Evolutionary conservation across 2,329 filamentous ascomycete genomes (phyloP), one percentile per base, ranked within the genome.

Genomic region (Hymenoscyphus repandus): DNA sequence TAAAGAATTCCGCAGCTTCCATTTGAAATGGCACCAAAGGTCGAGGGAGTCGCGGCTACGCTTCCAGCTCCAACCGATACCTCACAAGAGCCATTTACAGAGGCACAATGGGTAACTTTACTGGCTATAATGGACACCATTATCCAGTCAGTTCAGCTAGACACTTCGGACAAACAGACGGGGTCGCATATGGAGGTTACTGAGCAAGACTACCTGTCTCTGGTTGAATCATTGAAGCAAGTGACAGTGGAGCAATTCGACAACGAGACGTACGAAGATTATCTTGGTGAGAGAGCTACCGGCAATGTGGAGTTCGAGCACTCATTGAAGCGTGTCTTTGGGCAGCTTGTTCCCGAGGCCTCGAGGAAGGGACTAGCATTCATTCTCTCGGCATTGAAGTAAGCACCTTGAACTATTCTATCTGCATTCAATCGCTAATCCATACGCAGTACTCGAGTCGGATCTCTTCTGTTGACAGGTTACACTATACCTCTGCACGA

Each of bases 381-480:
- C 22, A 34, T 64, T 12, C 48, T 66, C 31, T 62, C 62, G 17
- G 50, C 62, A 17, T 49, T 67, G 45, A 62, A 61, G 64, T 65
- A 56, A 51, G 63, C 51, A 27, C 17, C 31, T 15, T 61, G 45
- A 51, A 12, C 3, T 22, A 30, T 41, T 45, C 3, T 42, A 22
- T 30, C 12, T 15, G 13, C 11, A n/a, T 9, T 15, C 10, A n/a
- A 18, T 10, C 31, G n/a, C 42, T 45, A 13, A 40, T 32, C 22
- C 34, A n/a, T 18, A 10, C 18, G 11, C 65, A 87, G 82, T 53
- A 83, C 82, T 18, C 76, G 79, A 32, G 65, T 76, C 3, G 85
- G 85, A 22, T 80, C 82, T 22, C 68, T 86, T 15, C 65, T 86
- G 5, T 71, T 88, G 42, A 90, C 86, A 0, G 85, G 86, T n/a